These are phyloP conservation scores for Aureobasidium sp. DNA, from an alignment of 2,329 filamentous ascomycete species.

Conservation along the genomic window DNA sequence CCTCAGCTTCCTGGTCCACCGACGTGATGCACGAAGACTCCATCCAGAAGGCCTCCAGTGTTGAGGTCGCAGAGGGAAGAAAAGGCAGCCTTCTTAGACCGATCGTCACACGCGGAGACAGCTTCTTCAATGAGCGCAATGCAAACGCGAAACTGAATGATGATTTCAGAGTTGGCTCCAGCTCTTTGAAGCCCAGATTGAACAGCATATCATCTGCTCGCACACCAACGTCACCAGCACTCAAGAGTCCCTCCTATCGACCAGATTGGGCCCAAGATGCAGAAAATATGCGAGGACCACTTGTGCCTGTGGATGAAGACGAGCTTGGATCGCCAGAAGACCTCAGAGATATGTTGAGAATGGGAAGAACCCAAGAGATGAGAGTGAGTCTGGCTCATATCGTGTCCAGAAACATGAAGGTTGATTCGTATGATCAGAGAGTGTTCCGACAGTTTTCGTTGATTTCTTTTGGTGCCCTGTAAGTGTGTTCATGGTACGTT, in stretches of 20 bases:
- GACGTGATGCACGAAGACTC: not conserved
- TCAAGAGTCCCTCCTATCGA: not conserved
- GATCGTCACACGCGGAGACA: not conserved
- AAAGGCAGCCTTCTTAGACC: not conserved
- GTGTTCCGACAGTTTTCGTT: constrained; percentile 43
- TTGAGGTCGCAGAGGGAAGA: not conserved
- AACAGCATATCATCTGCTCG: not conserved
- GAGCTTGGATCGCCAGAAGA: constrained; percentile 21
- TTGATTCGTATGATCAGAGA: constrained; percentile 23
- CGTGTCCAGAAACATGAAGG: not conserved
- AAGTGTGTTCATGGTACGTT: not conserved
- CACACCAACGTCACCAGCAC: not conserved
- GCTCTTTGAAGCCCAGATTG: not conserved
- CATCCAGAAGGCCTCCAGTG: not conserved
- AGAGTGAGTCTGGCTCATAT: constrained; percentile 21
- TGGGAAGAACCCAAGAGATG: constrained; percentile 43
- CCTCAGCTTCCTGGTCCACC: not conserved
- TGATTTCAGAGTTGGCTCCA: not conserved
- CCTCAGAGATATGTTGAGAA: constrained; percentile 36
- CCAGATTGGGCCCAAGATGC: not conserved
- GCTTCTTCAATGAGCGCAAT: not conserved
- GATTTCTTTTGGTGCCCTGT: constrained; percentile 35
- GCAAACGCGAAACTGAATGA: not conserved
- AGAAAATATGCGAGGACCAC: not conserved
- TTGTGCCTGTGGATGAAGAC: not conserved